Evolutionary conservation across 1,139 yeast genomes (phyloP).

Genomic region (Yamadazyma trypodendri): DNA sequence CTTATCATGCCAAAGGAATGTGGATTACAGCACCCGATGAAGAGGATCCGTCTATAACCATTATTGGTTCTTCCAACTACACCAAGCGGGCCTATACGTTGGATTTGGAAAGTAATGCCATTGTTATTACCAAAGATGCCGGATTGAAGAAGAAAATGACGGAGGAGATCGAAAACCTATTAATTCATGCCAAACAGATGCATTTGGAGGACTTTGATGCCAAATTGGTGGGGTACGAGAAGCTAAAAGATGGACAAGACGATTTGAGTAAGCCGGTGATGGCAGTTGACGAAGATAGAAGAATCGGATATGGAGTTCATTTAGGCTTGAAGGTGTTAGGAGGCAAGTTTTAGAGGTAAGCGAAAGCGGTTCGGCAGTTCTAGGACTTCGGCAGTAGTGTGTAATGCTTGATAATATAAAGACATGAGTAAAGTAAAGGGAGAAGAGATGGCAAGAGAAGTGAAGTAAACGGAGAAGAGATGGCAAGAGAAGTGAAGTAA

Average conservation of each 20-base stretch:
- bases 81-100: conserved; percentile 85
- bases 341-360: conserved; percentile 50
- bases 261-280: conserved; percentile 21
- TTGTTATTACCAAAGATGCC: conserved; percentile 69
- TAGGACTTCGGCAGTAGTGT: too few species aligned
- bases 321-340: conserved; percentile 67
- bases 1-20: conserved; percentile 97
- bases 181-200: conserved; percentile 51
- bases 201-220: conserved; percentile 58
- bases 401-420: too few species aligned
- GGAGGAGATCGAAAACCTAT: conserved; percentile 62
- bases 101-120: conserved; percentile 86
- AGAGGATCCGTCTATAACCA: conserved; percentile 64
- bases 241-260: conserved; percentile 16
- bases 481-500: too few species aligned
- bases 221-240: conserved; percentile 19
- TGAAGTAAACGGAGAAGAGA: too few species aligned
- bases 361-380: too few species aligned
- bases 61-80: conserved; percentile 90
- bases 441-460: too few species aligned
- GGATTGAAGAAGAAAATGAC: conserved; percentile 57
- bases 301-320: conserved; percentile 57
- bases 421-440: too few species aligned
- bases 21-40: conserved; percentile 75
- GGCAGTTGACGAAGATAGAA: conserved; percentile 53